Evolutionary conservation across 345 rosid species (phyloP).

Genomic region (Dovyalis caffra): DNA sequence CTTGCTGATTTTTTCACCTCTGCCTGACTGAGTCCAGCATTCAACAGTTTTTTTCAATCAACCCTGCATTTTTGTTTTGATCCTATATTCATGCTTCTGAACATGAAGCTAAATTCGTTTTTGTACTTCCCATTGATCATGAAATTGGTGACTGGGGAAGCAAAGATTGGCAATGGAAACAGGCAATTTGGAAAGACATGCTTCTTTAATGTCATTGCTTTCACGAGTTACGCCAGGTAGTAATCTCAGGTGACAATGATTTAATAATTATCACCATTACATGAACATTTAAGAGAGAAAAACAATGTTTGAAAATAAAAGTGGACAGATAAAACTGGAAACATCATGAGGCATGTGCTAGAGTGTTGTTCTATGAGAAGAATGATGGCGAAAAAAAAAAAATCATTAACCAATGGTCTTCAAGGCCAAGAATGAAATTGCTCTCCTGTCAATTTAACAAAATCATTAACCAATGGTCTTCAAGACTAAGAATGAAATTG

Average conservation of each 20-base stretch:
- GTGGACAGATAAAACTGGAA: too few species aligned
- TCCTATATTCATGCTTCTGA: neutral
- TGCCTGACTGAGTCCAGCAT: neutral
- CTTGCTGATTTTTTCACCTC: neutral
- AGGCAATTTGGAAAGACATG: neutral
- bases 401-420: too few species aligned
- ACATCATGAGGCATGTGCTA: too few species aligned
- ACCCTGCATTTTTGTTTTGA: neutral
- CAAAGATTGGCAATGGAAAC: neutral
- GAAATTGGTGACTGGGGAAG: neutral
- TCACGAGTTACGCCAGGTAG: neutral
- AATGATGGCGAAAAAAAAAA: too few species aligned
- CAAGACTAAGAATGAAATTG: too few species aligned
- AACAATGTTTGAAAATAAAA: too few species aligned
- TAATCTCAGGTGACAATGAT: neutral
- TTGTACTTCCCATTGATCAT: neutral
- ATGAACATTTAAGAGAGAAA: too few species aligned
- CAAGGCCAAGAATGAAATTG: too few species aligned
- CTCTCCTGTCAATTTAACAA: too few species aligned
- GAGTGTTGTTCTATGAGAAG: too few species aligned
- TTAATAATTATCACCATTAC: neutral
- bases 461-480: too few species aligned
- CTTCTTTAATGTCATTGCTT: neutral
- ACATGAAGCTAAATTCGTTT: neutral
- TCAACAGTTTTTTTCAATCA: neutral